Evolutionary conservation across 257 asterid genomes (phyloP).

Genomic region (Asclepias syriaca): DNA sequence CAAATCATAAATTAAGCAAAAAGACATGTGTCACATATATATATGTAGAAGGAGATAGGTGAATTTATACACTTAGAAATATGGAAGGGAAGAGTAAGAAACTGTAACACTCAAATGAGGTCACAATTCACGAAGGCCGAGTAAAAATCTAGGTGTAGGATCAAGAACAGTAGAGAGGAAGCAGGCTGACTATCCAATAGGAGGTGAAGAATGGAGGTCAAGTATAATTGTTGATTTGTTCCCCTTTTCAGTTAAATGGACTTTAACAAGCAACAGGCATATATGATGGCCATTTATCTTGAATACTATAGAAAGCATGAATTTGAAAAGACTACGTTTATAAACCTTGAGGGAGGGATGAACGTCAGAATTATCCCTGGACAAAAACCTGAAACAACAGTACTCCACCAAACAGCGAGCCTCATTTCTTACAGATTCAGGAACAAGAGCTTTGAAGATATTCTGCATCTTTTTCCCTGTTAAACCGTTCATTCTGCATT

Average conservation of each 20-base stretch:
- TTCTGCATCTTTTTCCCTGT: constrained; percentile 89
- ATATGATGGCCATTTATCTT: background rate
- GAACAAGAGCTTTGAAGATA: constrained; percentile 76
- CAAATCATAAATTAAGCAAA: background rate
- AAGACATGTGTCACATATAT: background rate
- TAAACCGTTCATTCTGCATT: constrained; percentile 93
- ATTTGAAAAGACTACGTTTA: constrained; percentile 4
- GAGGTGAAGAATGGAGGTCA: background rate
- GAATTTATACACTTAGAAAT: too few species aligned
- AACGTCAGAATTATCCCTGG: constrained; percentile 59
- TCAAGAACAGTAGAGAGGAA: background rate
- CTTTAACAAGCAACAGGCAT: background rate
- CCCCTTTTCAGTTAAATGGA: background rate
- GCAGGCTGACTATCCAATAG: background rate
- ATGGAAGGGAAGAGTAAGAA: background rate
- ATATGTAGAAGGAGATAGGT: background rate
- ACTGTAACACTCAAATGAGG: background rate
- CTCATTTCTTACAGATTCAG: constrained; percentile 56
- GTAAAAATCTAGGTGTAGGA: background rate
- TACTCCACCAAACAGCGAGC: constrained; percentile 89
- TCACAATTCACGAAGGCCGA: background rate
- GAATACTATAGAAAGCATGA: constrained; percentile 7
- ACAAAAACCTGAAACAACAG: constrained; percentile 93
- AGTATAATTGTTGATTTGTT: background rate
- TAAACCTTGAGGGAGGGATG: constrained; percentile 93